Percentiles rank a stretch among this genome's conserved stretches.
phyloP scores from a whole-genome alignment of 108 stramenopile genomes.

The Nitzschia putrida region DNA sequence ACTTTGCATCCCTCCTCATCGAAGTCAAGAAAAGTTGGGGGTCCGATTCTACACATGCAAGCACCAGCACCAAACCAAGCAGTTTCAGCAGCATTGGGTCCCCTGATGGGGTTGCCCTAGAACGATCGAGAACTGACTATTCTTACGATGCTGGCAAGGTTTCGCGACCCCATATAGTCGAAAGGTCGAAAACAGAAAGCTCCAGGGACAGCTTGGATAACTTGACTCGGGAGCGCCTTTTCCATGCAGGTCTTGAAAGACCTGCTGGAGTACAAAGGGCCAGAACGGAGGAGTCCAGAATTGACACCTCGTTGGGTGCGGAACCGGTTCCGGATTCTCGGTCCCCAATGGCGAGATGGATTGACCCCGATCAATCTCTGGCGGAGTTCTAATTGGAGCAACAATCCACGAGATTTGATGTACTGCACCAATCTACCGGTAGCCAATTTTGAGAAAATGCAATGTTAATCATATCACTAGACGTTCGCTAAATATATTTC shows the following conservation, averaged over 20 bases:
- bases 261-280: neutral
- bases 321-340: neutral
- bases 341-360: neutral
- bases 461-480: too few relatives aligned
- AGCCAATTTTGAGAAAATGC: too few relatives aligned
- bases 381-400: conserved; percentile 10
- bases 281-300: conserved; percentile 2
- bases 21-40: conserved; percentile 45
- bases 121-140: conserved; percentile 6
- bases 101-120: neutral
- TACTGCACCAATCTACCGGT: too few relatives aligned
- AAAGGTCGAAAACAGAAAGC: conserved; percentile 8
- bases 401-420: too few relatives aligned
- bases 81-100: conserved; percentile 6
- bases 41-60: neutral
- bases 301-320: neutral
- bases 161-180: neutral
- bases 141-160: neutral
- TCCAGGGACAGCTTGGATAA: neutral
- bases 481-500: too few relatives aligned
- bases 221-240: neutral
- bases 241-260: neutral
- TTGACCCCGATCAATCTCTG: neutral
- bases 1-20: conserved; percentile 79
- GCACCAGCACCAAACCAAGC: neutral